These are phyloP conservation scores for Fusarium ramigenum DNA, from an alignment of 2,329 filamentous ascomycete genomes.

Conservation along the genomic window DNA sequence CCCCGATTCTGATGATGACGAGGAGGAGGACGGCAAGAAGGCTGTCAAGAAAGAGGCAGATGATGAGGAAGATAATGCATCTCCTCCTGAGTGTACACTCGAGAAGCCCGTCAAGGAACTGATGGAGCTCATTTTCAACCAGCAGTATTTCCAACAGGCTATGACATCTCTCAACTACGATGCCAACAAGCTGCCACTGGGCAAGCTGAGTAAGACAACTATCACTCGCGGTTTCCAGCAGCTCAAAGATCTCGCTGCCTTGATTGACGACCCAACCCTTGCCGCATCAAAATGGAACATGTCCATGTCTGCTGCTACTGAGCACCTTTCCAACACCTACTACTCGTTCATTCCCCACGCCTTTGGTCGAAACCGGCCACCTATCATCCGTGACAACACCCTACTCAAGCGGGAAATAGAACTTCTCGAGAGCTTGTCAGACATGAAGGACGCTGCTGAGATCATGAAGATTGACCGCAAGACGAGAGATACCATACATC, in stretches of 20 bases:
- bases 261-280: slow-evolving; percentile 65
- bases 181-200: slow-evolving; percentile 79
- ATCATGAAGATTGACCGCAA: slow-evolving; percentile 75
- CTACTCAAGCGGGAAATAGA: slow-evolving; percentile 80
- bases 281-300: slow-evolving; percentile 56
- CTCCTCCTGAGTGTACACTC: slow-evolving; percentile 65
- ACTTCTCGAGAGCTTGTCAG: slow-evolving; percentile 80
- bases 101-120: slow-evolving; percentile 69
- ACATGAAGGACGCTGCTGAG: slow-evolving; percentile 83
- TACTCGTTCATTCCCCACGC: slow-evolving; percentile 85
- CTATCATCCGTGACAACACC: slow-evolving; percentile 66
- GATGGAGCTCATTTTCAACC: slow-evolving; percentile 86
- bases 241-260: slow-evolving; percentile 76
- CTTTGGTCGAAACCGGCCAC: slow-evolving; percentile 79
- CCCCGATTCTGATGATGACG: slow-evolving; percentile 70
- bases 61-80: slow-evolving; percentile 46
- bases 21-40: slow-evolving; percentile 48
- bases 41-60: slow-evolving; percentile 49
- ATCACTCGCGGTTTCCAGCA: slow-evolving; percentile 79
- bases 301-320: slow-evolving; percentile 55
- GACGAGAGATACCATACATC: slow-evolving; percentile 63
- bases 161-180: slow-evolving; percentile 78
- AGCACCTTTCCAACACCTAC: slow-evolving; percentile 78
- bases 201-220: slow-evolving; percentile 83
- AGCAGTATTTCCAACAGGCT: slow-evolving; percentile 72